These are phyloP conservation scores for Penicillium sp. DNA, from an alignment of 2,329 filamentous ascomycete genomes.

Conservation along the genomic window DNA sequence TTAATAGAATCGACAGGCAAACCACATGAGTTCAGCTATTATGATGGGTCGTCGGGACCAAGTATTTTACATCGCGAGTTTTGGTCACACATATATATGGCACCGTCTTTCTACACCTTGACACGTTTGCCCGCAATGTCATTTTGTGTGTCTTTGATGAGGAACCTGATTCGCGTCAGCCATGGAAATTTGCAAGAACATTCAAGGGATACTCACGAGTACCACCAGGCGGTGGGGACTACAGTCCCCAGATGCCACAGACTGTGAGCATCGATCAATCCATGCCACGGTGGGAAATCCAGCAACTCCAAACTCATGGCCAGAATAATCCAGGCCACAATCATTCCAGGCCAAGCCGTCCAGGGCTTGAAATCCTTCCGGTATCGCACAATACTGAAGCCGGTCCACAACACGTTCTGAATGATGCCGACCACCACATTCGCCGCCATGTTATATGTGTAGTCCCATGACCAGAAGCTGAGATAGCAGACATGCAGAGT, in stretches of 20 bases:
- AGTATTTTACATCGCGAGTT: slow-evolving; percentile 9
- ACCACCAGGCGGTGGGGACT: slow-evolving; percentile 80
- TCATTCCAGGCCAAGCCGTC: slow-evolving; percentile 83
- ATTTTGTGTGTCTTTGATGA: slow-evolving; percentile 77
- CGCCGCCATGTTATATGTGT: slow-evolving; percentile 95
- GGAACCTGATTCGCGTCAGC: slow-evolving; percentile 56
- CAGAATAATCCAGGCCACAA: slow-evolving; percentile 83
- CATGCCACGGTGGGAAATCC: slow-evolving; percentile 80
- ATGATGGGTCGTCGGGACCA: not conserved
- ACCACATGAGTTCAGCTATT: slow-evolving; percentile 1
- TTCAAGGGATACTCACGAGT: slow-evolving; percentile 64
- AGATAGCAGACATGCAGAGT: slow-evolving; percentile 73
- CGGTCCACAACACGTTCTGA: slow-evolving; percentile 78
- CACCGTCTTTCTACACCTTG: slow-evolving; percentile 49
- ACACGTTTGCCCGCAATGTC: slow-evolving; percentile 68
- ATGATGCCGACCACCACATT: slow-evolving; percentile 77
- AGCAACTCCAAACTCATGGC: slow-evolving; percentile 95
- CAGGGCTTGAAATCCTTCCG: slow-evolving; percentile 64
- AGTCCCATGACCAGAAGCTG: slow-evolving; percentile 83
- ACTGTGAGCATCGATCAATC: slow-evolving; percentile 85
- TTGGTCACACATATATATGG: not conserved
- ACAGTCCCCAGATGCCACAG: slow-evolving; percentile 96
- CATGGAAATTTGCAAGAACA: slow-evolving; percentile 1
- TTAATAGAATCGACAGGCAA: too few relatives aligned
- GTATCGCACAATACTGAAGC: slow-evolving; percentile 73